Conservation (phyloP, 148 eudicot genomes). For the Vaccinium myrtillus region DNA sequence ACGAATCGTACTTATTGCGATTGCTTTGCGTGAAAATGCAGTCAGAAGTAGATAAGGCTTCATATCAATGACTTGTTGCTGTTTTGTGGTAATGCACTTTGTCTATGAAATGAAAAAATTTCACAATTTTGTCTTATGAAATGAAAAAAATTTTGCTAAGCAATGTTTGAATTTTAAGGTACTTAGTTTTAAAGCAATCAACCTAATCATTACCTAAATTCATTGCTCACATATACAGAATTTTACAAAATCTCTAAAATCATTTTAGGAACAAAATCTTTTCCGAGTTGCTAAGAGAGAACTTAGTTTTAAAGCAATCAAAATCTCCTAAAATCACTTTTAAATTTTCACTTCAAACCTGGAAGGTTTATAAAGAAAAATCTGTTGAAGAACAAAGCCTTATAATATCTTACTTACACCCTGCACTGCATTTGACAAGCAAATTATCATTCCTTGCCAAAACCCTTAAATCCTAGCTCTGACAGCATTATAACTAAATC, state of each 20-base stretch:
- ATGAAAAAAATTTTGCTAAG: not conserved
- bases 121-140: too few relatives aligned
- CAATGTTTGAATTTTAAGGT: not conserved
- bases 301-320: not conserved
- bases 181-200: too few relatives aligned
- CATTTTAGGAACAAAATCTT: not conserved
- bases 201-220: not conserved
- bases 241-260: too few relatives aligned
- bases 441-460: not conserved
- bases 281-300: not conserved
- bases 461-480: not conserved
- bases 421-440: not conserved
- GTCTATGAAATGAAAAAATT: not conserved
- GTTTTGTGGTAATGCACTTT: not conserved
- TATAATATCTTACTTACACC: not conserved
- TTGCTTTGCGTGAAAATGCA: not conserved
- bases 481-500: not conserved
- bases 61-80: not conserved
- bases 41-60: not conserved
- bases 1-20: not conserved
- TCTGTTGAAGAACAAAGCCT: too few relatives aligned
- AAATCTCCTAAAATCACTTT: too few relatives aligned
- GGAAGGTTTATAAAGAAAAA: not conserved
- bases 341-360: not conserved
- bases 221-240: not conserved